phyloP scores from a whole-genome alignment of 768 basidiomycete species.

The Pseudohyphozyma bogoriensis region DNA sequence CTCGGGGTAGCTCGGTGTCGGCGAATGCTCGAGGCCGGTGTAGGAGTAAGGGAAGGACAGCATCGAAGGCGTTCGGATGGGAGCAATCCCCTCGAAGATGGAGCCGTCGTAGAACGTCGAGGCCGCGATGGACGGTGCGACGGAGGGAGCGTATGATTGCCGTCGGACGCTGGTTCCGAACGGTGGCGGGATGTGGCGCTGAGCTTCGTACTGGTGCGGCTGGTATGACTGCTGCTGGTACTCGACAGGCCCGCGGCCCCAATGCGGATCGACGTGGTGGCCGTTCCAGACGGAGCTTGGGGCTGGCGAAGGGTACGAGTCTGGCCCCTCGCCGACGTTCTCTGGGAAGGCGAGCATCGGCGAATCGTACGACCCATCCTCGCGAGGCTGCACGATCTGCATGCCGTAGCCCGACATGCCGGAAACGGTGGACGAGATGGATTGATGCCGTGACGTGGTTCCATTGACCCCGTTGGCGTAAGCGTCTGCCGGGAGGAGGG shows the following conservation, averaged over 20 bases:
- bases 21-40: slow-evolving; percentile 8
- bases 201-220: too few species aligned
- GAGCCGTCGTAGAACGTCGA: slow-evolving; percentile 37
- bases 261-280: neutral
- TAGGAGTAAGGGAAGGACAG: slow-evolving; percentile 29
- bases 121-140: slow-evolving; percentile 23
- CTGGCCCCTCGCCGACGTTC: slow-evolving; percentile 2
- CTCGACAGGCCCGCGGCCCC: slow-evolving; percentile 1
- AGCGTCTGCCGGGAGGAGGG: neutral
- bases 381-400: slow-evolving; percentile 8
- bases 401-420: slow-evolving; percentile 14
- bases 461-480: neutral
- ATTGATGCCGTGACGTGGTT: neutral
- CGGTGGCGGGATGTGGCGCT: slow-evolving; percentile 9
- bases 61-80: slow-evolving; percentile 22
- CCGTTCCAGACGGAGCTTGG: slow-evolving; percentile 6
- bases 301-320: slow-evolving; percentile 4
- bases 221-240: too few species aligned
- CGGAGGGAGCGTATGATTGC: slow-evolving; percentile 7
- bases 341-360: slow-evolving; percentile 11
- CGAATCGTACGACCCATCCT: slow-evolving; percentile 1
- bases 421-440: slow-evolving; percentile 10
- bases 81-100: slow-evolving; percentile 35
- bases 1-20: neutral
- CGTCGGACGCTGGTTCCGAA: slow-evolving; percentile 6